Evolutionary conservation across 2,329 filamentous ascomycete species (phyloP).

Genomic region (Plenodomus lindquistii): DNA sequence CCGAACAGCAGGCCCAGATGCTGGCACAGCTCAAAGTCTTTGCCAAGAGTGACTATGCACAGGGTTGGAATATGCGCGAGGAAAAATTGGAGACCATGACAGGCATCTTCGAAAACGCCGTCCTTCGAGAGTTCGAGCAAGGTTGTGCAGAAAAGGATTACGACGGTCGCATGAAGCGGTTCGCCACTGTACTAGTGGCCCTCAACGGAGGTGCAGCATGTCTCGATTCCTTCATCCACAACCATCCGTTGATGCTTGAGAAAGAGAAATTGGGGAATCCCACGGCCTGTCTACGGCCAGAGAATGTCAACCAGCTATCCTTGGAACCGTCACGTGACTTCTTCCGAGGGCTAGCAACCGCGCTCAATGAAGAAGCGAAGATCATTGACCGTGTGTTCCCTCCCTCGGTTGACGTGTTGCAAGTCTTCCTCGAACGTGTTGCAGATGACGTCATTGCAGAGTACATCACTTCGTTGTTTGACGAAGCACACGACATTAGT

Average conservation of each 20-base stretch:
- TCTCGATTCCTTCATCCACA: conserved; percentile 84
- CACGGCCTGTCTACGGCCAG: conserved; percentile 78
- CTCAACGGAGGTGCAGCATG: conserved; percentile 80
- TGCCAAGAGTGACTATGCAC: conserved; percentile 75
- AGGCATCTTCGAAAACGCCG: conserved; percentile 85
- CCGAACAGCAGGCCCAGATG: conserved; percentile 89
- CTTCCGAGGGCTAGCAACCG: conserved; percentile 72
- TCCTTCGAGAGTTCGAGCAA: conserved; percentile 88
- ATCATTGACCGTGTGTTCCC: conserved; percentile 85
- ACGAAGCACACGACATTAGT: conserved; percentile 79
- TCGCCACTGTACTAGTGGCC: conserved; percentile 80
- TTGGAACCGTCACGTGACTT: conserved; percentile 81
- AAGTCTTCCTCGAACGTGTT: conserved; percentile 78
- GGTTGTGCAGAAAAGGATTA: conserved; percentile 89
- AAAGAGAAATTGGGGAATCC: conserved; percentile 72
- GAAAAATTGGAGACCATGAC: conserved; percentile 75
- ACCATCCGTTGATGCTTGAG: conserved; percentile 81
- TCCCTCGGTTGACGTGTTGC: conserved; percentile 69
- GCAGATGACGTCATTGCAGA: conserved; percentile 81
- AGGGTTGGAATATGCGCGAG: conserved; percentile 72
- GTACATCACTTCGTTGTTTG: conserved; percentile 82
- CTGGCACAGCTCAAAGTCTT: conserved; percentile 80
- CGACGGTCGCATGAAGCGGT: conserved; percentile 84
- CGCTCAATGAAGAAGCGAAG: conserved; percentile 79
- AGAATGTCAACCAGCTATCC: conserved; percentile 58